Base-by-base conservation (phyloP, 331 rosid species). In the Telfairia occidentalis region DNA sequence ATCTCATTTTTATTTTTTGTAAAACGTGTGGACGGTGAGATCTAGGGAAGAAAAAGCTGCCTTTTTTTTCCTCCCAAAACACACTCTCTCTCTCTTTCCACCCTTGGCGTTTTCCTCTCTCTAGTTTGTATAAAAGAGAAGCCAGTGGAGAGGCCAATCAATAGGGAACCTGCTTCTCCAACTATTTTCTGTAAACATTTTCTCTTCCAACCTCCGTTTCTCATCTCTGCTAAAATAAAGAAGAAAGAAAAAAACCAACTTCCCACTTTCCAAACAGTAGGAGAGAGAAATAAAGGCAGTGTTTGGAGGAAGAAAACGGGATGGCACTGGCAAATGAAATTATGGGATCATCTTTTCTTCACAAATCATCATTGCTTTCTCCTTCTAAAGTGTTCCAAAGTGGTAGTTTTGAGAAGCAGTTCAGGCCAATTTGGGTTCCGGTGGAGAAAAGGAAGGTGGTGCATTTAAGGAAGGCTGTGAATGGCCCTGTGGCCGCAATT, bases 11-110 rank as follows among this genome's bases (percentile, higher is more conserved):
- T n/a, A 34, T 6, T 70, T 8, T 2, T 4, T 82, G 3, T 77
- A 80, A 87, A 84, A 88, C 87, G 92, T 84, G 88, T 90, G 89
- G 90, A 84, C 94, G 89, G 85, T 76, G 85, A 59, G 85, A 79
- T 53, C 71, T 38, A 28, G 1, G 37, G 5, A 38, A 40, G 37
- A 37, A 57, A 35, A 57, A 40, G 18, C 34, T 43, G 40, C 63
- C 18, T 9, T 77, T 77, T 60, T 45, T 74, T 12, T 49, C 70
- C 13, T 40, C 58, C 32, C 32, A n/a, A n/a, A n/a, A n/a, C n/a
- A n/a, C 3, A 1, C 60, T 10, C 1, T 11, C 71, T 35, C 30
- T 15, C 63, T 75, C 34, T 57, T 2, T 48, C 37, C 26, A 9
- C 67, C 4, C 13, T 48, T 65, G 43, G 18, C 38, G 11, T 53